These are phyloP conservation scores for Pseudocercospora macadamiae DNA, from an alignment of 2,329 filamentous ascomycete species.

Conservation along the genomic window DNA sequence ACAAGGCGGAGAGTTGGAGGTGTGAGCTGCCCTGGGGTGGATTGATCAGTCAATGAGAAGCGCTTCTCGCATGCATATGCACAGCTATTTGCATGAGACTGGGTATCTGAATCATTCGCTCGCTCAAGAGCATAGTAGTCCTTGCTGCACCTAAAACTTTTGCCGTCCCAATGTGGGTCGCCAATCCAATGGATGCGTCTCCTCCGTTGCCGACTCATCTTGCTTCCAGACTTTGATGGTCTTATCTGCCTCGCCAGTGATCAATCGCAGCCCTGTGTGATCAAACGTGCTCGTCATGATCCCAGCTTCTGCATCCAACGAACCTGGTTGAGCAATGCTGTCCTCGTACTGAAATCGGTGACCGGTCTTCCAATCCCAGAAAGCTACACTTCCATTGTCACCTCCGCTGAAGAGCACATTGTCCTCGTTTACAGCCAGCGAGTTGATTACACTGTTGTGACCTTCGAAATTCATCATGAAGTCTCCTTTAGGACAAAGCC, in stretches of 20 bases:
- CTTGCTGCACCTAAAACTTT: slow-evolving; percentile 56
- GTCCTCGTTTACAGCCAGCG: slow-evolving; percentile 87
- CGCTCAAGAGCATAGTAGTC: neutral
- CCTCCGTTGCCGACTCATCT: slow-evolving; percentile 86
- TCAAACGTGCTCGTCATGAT: slow-evolving; percentile 96
- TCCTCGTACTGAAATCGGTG: slow-evolving; percentile 88
- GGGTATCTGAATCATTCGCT: neutral
- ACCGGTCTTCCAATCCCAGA: slow-evolving; percentile 99
- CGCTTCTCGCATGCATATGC: too few species aligned
- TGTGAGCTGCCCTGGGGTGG: slow-evolving; percentile 24
- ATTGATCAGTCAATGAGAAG: neutral
- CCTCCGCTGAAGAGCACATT: slow-evolving; percentile 93
- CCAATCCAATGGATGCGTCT: slow-evolving; percentile 92
- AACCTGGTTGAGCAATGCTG: slow-evolving; percentile 90
- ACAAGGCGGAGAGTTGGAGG: slow-evolving; percentile 36
- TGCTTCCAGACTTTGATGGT: slow-evolving; percentile 96
- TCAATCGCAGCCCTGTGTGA: slow-evolving; percentile 81
- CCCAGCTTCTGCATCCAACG: slow-evolving; percentile 89
- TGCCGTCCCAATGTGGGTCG: slow-evolving; percentile 76
- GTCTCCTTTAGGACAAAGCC: slow-evolving; percentile 96
- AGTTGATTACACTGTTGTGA: slow-evolving; percentile 96
- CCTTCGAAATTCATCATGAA: slow-evolving; percentile 99
- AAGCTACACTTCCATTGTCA: slow-evolving; percentile 94
- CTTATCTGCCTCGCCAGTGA: slow-evolving; percentile 95
- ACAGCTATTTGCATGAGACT: neutral